phyloP scores from a whole-genome alignment of 306 rosid genomes.

The Fragaria nilgerrensis region DNA sequence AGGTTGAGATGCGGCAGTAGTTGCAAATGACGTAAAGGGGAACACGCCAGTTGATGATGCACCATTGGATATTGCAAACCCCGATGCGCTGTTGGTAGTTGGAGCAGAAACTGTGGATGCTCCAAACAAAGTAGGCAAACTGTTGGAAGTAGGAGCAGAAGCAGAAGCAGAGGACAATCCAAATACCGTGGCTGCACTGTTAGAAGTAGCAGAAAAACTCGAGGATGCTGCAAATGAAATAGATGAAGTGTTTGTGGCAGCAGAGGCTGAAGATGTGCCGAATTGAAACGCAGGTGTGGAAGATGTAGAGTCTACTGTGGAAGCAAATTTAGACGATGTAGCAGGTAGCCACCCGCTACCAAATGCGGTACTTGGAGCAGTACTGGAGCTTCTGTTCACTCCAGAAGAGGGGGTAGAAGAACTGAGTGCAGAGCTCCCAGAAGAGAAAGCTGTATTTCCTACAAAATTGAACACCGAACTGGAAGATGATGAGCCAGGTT shows the following conservation, averaged over 20 bases:
- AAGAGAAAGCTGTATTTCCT: conserved; percentile 44
- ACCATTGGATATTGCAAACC: conserved; percentile 50
- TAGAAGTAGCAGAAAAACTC: conserved; percentile 23
- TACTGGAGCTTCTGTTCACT: conserved; percentile 44
- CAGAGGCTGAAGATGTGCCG: conserved; percentile 31
- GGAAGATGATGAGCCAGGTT: conserved; percentile 52
- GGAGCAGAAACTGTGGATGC: conserved; percentile 34
- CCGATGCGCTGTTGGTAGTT: conserved; percentile 33
- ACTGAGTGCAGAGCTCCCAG: conserved; percentile 56
- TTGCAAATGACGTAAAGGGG: conserved; percentile 52
- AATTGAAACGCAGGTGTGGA: neutral
- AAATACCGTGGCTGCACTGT: conserved; percentile 19
- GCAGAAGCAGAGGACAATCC: conserved; percentile 21
- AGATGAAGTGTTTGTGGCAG: conserved; percentile 31
- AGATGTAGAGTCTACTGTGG: neutral
- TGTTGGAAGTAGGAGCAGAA: conserved; percentile 35
- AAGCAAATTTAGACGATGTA: conserved; percentile 46
- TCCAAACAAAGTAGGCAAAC: conserved; percentile 26
- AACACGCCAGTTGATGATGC: conserved; percentile 51
- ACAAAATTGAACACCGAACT: conserved; percentile 43
- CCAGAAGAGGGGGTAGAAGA: conserved; percentile 48
- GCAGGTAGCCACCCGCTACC: conserved; percentile 56
- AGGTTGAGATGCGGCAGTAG: conserved; percentile 49
- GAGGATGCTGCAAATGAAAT: conserved; percentile 48
- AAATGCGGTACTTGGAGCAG: conserved; percentile 39